Conservation (phyloP, 164 flowering plant genomes). For the Macadamia tetraphylla region DNA sequence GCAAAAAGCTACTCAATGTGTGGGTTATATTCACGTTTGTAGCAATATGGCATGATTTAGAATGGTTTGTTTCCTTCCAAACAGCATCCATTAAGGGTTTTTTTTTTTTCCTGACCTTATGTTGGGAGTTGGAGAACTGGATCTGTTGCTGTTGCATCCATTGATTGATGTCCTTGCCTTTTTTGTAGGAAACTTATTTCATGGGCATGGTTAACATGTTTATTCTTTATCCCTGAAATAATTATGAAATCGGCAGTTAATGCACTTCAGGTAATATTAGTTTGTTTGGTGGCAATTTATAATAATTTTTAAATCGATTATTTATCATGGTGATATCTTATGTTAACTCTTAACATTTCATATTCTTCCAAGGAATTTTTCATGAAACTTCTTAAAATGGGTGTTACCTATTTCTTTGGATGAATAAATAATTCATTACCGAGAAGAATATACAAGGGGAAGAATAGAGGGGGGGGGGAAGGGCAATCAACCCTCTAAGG, state of each 20-base stretch:
- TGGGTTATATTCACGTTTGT: slow-evolving; percentile 98
- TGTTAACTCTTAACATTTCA: no score
- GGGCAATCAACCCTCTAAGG: no score
- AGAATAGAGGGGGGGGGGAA: no score
- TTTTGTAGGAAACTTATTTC: slow-evolving; percentile 86
- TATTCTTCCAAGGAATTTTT: background rate
- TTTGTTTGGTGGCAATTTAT: background rate
- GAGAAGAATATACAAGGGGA: no score
- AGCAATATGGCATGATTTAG: slow-evolving; percentile 98
- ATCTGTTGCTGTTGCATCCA: background rate
- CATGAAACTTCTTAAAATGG: no score
- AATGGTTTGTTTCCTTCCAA: slow-evolving; percentile 42
- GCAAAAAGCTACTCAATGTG: slow-evolving; percentile 70
- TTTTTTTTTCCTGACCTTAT: background rate
- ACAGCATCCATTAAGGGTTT: background rate
- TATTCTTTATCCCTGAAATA: slow-evolving; percentile 87
- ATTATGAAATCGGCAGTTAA: slow-evolving; percentile 62
- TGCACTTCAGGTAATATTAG: slow-evolving; percentile 47
- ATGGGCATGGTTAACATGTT: slow-evolving; percentile 99
- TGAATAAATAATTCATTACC: no score
- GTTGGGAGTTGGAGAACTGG: background rate
- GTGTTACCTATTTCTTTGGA: no score
- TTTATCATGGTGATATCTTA: background rate
- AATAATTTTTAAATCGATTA: no score
- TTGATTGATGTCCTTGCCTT: slow-evolving; percentile 6